Percentiles rank a stretch among this genome's conserved stretches.
Evolutionary conservation across 1,284 basidiomycete genomes (phyloP).

Genomic region (Xerocomus cyaneibrunnescens): DNA sequence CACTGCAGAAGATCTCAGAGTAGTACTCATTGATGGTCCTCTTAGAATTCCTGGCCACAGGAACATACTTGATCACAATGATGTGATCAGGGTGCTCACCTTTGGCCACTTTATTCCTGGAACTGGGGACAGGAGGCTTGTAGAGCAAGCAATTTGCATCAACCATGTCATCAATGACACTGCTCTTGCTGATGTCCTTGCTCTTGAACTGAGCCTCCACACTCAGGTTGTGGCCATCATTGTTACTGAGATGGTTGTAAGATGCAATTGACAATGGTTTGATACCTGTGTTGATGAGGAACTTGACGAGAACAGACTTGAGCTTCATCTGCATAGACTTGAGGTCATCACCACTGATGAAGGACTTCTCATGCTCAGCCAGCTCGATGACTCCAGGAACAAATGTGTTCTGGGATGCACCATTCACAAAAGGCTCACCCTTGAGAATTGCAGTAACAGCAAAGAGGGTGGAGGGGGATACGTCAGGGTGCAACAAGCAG

Average conservation of each 20-base stretch:
- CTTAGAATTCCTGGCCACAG: conserved; percentile 94
- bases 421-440: conserved; percentile 94
- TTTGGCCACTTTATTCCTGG: conserved; percentile 69
- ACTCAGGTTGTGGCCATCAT: conserved; percentile 92
- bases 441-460: conserved; percentile 96
- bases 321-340: conserved; percentile 95
- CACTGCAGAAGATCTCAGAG: too few relatives aligned
- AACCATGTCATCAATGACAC: conserved; percentile 98
- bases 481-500: conserved; percentile 84
- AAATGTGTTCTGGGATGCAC: conserved; percentile 99
- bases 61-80: conserved; percentile 94
- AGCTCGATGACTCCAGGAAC: conserved; percentile 95
- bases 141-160: conserved; percentile 88
- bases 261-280: conserved; percentile 96
- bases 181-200: conserved; percentile 98
- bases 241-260: conserved; percentile 99
- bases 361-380: conserved; percentile 86
- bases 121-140: conserved; percentile 67
- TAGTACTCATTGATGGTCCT: too few relatives aligned
- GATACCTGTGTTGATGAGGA: conserved; percentile 98
- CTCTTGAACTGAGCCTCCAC: conserved; percentile 95
- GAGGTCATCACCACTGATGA: conserved; percentile 98
- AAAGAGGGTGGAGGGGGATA: conserved; percentile 94
- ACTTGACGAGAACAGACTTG: conserved; percentile 95
- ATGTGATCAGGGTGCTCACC: conserved; percentile 97